Conservation (phyloP, 345 rosid species). For the Lepidium sativum region DNA sequence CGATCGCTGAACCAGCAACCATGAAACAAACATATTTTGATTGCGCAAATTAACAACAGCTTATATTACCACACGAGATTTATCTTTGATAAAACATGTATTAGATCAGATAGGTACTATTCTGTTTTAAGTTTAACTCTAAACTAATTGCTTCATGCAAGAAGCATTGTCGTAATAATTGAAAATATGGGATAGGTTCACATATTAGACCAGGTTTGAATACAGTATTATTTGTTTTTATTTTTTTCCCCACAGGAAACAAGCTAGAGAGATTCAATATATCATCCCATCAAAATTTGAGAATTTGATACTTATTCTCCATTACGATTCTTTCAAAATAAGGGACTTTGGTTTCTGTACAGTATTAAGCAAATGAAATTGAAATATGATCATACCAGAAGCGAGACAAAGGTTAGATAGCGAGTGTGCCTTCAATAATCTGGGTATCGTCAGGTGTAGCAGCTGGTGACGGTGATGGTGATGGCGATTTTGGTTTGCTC, state of each 20-base stretch:
- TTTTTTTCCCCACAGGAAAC: not conserved
- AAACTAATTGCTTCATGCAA: no score
- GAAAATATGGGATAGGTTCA: not conserved
- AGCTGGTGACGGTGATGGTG: constrained; percentile 20
- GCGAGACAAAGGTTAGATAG: constrained; percentile 37
- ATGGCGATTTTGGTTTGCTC: constrained; percentile 45
- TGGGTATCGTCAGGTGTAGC: constrained; percentile 72
- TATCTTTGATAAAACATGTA: no score
- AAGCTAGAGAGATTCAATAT: not conserved
- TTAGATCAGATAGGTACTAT: no score
- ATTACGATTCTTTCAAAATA: not conserved
- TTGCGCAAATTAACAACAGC: no score
- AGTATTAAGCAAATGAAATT: not conserved
- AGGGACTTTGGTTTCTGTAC: constrained; percentile 2
- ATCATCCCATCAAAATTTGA: constrained; percentile 8
- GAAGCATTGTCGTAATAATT: not conserved
- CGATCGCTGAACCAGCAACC: no score
- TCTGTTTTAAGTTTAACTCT: no score
- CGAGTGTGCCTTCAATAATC: constrained; percentile 65
- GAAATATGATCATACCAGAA: constrained; percentile 7
- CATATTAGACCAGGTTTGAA: not conserved
- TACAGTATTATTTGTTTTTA: not conserved
- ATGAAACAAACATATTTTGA: no score
- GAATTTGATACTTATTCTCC: not conserved
- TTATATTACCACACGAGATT: no score